phyloP scores from a whole-genome alignment of 257 asterid genomes.

The Ilex asprella region DNA sequence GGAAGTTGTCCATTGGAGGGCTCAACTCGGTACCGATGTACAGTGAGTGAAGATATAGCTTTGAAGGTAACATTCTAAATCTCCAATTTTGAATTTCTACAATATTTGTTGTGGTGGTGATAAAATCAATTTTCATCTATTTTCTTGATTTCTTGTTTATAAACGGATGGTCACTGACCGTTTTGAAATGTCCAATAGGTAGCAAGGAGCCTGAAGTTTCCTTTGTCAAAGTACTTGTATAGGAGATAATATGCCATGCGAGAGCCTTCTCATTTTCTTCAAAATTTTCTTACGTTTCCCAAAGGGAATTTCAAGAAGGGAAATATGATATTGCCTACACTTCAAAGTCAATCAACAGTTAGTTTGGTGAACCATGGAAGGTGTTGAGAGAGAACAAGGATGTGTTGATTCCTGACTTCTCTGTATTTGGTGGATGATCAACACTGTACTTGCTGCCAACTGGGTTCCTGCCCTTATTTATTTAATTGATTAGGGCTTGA shows the following conservation, averaged over 20 bases:
- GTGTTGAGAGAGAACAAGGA: no score
- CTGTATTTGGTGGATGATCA: no score
- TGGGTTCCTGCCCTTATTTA: no score
- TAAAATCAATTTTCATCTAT: background rate
- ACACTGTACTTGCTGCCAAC: no score
- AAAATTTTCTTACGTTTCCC: conserved; percentile 1
- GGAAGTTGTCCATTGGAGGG: conserved; percentile 95
- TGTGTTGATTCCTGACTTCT: no score
- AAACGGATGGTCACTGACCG: conserved; percentile 13
- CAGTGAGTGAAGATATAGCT: conserved; percentile 73
- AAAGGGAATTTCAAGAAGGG: background rate
- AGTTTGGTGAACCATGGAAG: no score
- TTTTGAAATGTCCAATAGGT: conserved; percentile 46
- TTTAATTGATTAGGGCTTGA: no score
- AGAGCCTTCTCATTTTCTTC: conserved; percentile 9
- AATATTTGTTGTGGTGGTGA: no score
- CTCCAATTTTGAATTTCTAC: background rate
- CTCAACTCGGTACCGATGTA: conserved; percentile 70
- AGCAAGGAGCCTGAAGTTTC: conserved; percentile 82
- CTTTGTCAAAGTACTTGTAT: conserved; percentile 76
- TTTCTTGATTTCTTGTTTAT: conserved; percentile 2
- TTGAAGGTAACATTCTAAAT: conserved; percentile 46
- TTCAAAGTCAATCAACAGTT: no score
- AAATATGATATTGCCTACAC: no score
- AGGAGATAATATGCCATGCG: conserved; percentile 33